Percentiles rank a stretch among this genome's conserved stretches.
These are phyloP conservation scores for Limnanthes douglasii DNA, from an alignment of 345 rosid species.

Conservation along the genomic window DNA sequence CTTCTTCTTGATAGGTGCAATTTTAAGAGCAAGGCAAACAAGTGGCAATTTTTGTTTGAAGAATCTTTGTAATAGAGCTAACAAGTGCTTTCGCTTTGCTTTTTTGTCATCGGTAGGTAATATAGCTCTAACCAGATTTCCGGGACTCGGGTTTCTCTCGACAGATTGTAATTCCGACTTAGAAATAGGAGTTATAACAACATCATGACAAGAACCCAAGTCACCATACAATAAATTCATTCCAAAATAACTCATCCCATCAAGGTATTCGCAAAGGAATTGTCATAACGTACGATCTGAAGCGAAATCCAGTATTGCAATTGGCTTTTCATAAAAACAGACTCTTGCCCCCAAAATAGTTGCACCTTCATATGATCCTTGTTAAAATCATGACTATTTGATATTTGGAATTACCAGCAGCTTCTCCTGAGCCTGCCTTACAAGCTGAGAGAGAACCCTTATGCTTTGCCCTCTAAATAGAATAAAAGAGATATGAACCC, in stretches of 20 bases:
- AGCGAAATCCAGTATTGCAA: constrained; percentile 95
- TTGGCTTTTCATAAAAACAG: constrained; percentile 89
- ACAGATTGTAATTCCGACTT: not conserved
- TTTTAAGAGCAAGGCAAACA: too few species aligned
- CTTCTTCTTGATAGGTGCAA: too few species aligned
- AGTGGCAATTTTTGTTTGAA: too few species aligned
- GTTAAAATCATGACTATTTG: constrained; percentile 81
- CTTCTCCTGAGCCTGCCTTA: constrained; percentile 87
- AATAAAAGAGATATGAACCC: constrained; percentile 93
- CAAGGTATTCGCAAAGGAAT: not conserved
- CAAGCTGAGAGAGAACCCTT: constrained; percentile 95
- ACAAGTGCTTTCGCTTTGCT: too few species aligned
- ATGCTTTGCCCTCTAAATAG: constrained; percentile 98
- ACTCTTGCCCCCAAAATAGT: constrained; percentile 90
- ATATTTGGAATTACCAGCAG: constrained; percentile 76
- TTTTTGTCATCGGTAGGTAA: too few species aligned
- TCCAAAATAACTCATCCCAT: not conserved
- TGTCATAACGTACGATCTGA: constrained; percentile 7
- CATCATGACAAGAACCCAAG: not conserved
- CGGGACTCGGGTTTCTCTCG: accelerated
- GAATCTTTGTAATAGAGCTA: too few species aligned
- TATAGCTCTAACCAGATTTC: constrained; percentile 6
- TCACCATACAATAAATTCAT: accelerated
- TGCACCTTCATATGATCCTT: constrained; percentile 95
- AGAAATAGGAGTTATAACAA: constrained; percentile 8